Evolutionary conservation across 164 flowering plant genomes (phyloP), one percentile per base, ranked within the genome.

Genomic region (Paratinospora sagittata): DNA sequence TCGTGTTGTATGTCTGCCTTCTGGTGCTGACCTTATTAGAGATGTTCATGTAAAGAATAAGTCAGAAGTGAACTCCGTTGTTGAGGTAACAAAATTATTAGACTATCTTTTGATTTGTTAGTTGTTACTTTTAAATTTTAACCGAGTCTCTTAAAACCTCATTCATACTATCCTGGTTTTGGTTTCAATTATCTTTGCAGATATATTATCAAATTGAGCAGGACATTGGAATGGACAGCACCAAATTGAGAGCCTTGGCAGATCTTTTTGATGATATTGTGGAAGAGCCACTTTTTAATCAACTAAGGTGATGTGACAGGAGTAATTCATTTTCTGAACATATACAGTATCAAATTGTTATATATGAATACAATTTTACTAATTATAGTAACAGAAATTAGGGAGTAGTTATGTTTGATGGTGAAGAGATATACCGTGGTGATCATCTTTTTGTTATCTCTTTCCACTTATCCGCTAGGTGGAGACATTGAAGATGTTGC

Each of bases 191-290:
- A 63, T 6, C 27, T 6, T 74, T 85, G 88, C 92, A 95, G 99
- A 88, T 96, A 52, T 96, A 96, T 77, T 96, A 82, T 77, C 99
- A 96, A 85, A 88, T 96, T 78, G 99, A 88, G 78, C 94, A 81
- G 65, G 99, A 93, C 71, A 63, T 49, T 63, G 89, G 84, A 60
- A 63, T 57, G 21, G 83, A 84, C 26, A 73, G 84, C 24, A 80
- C 73, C 62, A 89, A 76, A 80, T 71, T 86, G 78, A 90, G 87
- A 82, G 98, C 92, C 17, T 66, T 90, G 65, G 72, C 81, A 8
- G 97, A 92, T 81, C 92, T 96, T 66, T 90, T 96, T 84, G 84
- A 87, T 81, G 98, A 96, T 76, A 96, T 96, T 70, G 84, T 93
- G 65, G 89, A 82, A 74, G 99, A 96, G 74, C 98, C 98, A 66